Evolutionary conservation across 371 early-diverging fungal species (phyloP).

Genomic region (Blakeslea trispora): DNA sequence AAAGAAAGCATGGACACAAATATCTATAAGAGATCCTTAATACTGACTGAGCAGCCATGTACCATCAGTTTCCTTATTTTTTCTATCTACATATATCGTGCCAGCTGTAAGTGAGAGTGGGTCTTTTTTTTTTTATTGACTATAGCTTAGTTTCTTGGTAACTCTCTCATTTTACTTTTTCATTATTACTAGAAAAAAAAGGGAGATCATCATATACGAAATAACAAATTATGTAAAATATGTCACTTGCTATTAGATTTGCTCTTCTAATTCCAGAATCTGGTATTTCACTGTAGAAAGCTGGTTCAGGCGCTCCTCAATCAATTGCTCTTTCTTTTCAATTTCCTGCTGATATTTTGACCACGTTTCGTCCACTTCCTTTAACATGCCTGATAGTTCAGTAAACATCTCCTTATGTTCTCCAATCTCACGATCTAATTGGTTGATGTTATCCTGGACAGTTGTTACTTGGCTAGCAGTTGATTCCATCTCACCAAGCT

Average conservation of each 20-base stretch:
- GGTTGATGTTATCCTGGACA: neutral
- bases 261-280: slow-evolving; percentile 14
- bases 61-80: too few relatives aligned
- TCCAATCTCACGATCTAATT: slow-evolving; percentile 1
- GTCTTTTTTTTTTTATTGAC: too few relatives aligned
- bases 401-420: neutral
- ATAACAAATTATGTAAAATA: too few relatives aligned
- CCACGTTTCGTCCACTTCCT: slow-evolving; percentile 1
- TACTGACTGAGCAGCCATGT: too few relatives aligned
- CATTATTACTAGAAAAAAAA: slow-evolving; percentile 1
- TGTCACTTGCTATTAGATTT: neutral
- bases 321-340: slow-evolving; percentile 8
- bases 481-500: neutral
- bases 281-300: slow-evolving; percentile 17
- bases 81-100: too few relatives aligned
- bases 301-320: slow-evolving; percentile 17
- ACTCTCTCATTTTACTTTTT: too few relatives aligned
- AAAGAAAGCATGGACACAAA: too few relatives aligned
- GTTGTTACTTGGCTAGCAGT: neutral
- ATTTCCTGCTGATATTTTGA: slow-evolving; percentile 1
- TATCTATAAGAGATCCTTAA: too few relatives aligned
- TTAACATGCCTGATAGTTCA: neutral
- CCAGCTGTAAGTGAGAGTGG: too few relatives aligned
- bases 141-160: too few relatives aligned
- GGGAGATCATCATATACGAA: too few relatives aligned